Conservation (phyloP, 805 yeast species). For the Torulaspora microellipsoides region DNA sequence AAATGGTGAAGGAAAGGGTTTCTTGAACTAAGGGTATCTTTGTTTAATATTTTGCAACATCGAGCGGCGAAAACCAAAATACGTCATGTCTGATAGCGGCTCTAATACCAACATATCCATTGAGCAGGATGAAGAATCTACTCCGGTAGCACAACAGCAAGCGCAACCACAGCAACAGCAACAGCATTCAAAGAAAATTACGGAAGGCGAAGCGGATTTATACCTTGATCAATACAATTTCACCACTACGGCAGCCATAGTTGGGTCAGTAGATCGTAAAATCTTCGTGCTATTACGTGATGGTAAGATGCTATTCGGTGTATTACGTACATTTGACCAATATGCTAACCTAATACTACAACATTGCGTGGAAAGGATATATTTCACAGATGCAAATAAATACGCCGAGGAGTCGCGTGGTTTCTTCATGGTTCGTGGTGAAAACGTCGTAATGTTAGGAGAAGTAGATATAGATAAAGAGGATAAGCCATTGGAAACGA, state of each 20-base stretch:
- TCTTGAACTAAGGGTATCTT: no score
- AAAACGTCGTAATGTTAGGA: constrained; percentile 89
- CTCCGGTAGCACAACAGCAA: constrained; percentile 1
- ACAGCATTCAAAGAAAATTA: constrained; percentile 25
- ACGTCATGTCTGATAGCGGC: constrained; percentile 4
- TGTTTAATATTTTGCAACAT: no score
- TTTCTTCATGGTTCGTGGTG: constrained; percentile 88
- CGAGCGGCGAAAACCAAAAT: no score
- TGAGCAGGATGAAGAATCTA: neutral
- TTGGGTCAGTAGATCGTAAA: constrained; percentile 76
- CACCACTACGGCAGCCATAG: constrained; percentile 86
- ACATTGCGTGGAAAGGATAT: constrained; percentile 83
- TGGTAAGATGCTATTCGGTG: constrained; percentile 83
- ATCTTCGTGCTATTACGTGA: constrained; percentile 84
- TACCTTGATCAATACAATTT: constrained; percentile 77
- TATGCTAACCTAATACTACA: constrained; percentile 89
- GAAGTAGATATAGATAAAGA: constrained; percentile 87
- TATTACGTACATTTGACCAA: constrained; percentile 91
- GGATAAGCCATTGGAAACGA: constrained; percentile 57
- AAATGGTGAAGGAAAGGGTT: no score
- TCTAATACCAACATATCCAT: constrained; percentile 1
- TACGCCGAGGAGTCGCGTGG: constrained; percentile 80
- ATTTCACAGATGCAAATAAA: constrained; percentile 47
- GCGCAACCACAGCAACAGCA: constrained; percentile 1
- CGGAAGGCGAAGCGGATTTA: constrained; percentile 48